Base-by-base conservation (phyloP, 2,329 filamentous ascomycete genomes). In the Colletotrichum tropicale region DNA sequence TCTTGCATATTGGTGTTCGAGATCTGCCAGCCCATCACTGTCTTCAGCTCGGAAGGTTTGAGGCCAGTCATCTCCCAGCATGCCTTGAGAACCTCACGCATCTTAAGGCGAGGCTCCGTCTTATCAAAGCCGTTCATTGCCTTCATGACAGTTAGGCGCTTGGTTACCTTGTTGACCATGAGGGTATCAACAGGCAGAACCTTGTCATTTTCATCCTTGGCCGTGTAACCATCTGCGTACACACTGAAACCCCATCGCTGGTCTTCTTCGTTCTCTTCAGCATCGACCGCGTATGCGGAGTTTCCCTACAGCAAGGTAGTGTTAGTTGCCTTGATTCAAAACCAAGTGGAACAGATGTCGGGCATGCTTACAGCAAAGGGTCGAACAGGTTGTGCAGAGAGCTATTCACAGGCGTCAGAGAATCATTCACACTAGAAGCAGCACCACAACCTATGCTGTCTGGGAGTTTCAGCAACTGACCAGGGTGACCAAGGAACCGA, bases 41-140 rank as follows among this genome's bases (percentile, higher is more conserved):
- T 28, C 26, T 68, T 68, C 18, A 71, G 10, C 6, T 71, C 34
- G 1, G 32, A 26, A n/a, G 52, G 64, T 4, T 68, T 7, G 10
- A 71, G 70, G 3, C 52, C 52, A n/a, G 70, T 26, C 70, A 60
- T 48, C 6, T 15, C 58, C 70, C 62, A 68, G 52, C 70, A 71
- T 8, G 56, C 43, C 18, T 60, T 60, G n/a, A 71, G 62, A 18
- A 71, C 52, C 26, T 71, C 7, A 4, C 70, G 62, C 70, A 71
- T 71, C 21, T 28, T 68, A 7, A 71, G 34, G 4, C 34, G 62
- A 10, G 62, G 62, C 8, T 18, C 6, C 5, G 26, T 48, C 8
- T 2, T 30, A 16, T 71, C 70, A 13, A 8, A 6, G 3, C 24
- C 64, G 26, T 71, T 71, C 70, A 71, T 71, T 15, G 62, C 70